Evolutionary conservation across 129 eudicot species (phyloP).

Genomic region (Helianthus tuberosus): DNA sequence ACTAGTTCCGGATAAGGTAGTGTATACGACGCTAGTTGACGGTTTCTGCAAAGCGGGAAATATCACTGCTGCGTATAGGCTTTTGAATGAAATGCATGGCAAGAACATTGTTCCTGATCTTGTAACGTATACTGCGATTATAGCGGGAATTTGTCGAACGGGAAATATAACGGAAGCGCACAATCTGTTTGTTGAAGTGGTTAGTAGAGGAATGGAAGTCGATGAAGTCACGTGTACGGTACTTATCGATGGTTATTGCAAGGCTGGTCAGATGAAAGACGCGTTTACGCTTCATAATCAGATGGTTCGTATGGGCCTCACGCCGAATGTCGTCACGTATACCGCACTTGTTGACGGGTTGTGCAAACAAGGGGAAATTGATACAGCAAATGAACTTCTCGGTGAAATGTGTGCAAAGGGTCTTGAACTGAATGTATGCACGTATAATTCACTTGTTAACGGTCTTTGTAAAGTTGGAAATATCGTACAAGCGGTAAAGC

Average conservation of each 20-base stretch:
- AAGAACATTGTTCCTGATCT: conserved; percentile 59
- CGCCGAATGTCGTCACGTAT: conserved; percentile 84
- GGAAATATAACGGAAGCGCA: conserved; percentile 71
- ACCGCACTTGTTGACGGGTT: conserved; percentile 89
- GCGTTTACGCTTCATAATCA: conserved; percentile 90
- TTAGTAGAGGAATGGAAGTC: conserved; percentile 50
- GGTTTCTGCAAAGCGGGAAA: conserved; percentile 81
- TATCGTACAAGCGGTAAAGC: conserved; percentile 62
- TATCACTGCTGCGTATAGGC: conserved; percentile 48
- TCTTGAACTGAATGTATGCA: conserved; percentile 71
- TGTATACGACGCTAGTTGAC: conserved; percentile 75
- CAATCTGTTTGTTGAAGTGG: conserved; percentile 64
- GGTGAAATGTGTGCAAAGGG: conserved; percentile 76
- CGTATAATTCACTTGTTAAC: conserved; percentile 82
- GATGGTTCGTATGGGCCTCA: conserved; percentile 72
- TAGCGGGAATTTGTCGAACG: conserved; percentile 60
- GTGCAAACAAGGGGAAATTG: conserved; percentile 83
- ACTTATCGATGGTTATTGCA: conserved; percentile 92
- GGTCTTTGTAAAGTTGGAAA: conserved; percentile 86
- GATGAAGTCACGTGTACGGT: conserved; percentile 81
- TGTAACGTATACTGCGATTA: conserved; percentile 71
- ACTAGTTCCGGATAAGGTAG: conserved; percentile 67
- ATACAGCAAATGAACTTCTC: conserved; percentile 88
- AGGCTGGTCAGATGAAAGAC: conserved; percentile 63
- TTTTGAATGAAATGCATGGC: conserved; percentile 70